Evolutionary conservation across 371 early-diverging fungal genomes (phyloP), one percentile per base, ranked within the genome.

Genomic region (Mortierella sp.): DNA sequence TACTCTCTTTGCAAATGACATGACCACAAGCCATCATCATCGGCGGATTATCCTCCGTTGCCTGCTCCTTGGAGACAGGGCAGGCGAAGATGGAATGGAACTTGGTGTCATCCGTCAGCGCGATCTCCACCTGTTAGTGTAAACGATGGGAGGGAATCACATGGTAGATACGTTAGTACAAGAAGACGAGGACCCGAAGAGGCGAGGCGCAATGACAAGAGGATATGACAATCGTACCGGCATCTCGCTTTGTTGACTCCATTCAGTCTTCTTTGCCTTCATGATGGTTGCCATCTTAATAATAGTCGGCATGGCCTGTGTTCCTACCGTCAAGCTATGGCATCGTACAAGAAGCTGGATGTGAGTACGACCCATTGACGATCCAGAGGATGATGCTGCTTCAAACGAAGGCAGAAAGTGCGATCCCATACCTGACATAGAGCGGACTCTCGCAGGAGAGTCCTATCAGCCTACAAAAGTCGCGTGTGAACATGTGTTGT

Each of bases 21-120:
- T 99, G 99, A 4, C 98, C 98, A 81, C 99, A 99, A 4, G 88
- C 85, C 92, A 99, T 88, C 94, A 96, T 94, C 94, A 97, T 97
- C 0, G 99, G 99, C 37, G 98, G 98, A 66, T 99, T 99, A 7
- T 86, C 87, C n/a, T 91, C 91, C 1, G 94, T 91, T 3, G 94
- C 92, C 74, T 94, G 94, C 68, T 96, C 97, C 80, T 97, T 97
- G 37, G 92, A 89, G 0, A 99, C 99, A 7, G 99, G 99, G 80
- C 99, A 99, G 7, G 93, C 92, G 86, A 99, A 99, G 10, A 97
- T 89, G 40, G 97, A 96, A 79, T 99, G 99, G 79, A 86, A 98
- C 51, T 94, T 82, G 60, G 95, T 83, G 28, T 83, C 81, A 49
- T 92, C 93, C 4, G 90, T 85, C 28, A 98, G 70, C n/a, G n/a